Evolutionary conservation across 768 basidiomycete genomes (phyloP).

Genomic region (Hemileccinum impolitum): DNA sequence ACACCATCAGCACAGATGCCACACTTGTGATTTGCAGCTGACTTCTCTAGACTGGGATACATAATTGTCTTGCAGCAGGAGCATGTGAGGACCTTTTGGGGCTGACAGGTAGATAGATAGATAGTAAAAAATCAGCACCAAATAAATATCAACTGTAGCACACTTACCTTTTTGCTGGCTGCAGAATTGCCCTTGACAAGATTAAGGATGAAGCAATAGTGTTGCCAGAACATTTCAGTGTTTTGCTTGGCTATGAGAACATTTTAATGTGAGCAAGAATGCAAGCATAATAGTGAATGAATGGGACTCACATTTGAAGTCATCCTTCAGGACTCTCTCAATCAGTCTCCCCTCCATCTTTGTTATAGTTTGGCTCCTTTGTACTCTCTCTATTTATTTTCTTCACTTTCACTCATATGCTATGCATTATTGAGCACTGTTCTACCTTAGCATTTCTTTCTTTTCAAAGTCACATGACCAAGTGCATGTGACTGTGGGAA

Average conservation of each 20-base stretch:
- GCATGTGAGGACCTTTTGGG: background rate
- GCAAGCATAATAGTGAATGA: background rate
- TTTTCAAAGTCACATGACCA: too few relatives aligned
- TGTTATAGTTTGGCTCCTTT: too few relatives aligned
- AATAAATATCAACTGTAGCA: background rate
- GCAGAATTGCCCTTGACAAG: background rate
- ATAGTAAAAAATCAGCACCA: background rate
- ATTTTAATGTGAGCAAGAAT: too few relatives aligned
- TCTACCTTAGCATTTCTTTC: too few relatives aligned
- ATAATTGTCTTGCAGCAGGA: conserved; percentile 1
- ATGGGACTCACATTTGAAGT: conserved; percentile 8
- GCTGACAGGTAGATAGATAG: too few relatives aligned
- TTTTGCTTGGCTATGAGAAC: background rate
- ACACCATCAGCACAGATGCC: background rate
- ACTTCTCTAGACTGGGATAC: conserved; percentile 2
- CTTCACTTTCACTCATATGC: too few relatives aligned
- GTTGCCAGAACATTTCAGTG: background rate
- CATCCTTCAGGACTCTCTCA: conserved; percentile 1
- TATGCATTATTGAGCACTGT: too few relatives aligned
- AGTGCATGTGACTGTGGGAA: too few relatives aligned
- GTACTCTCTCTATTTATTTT: too few relatives aligned
- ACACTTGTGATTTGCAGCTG: background rate
- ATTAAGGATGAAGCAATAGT: background rate
- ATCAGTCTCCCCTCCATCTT: conserved; percentile 4
- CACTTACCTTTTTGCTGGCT: background rate